phyloP scores from a whole-genome alignment of 257 asterid genomes.

The Solanum peruvianum region DNA sequence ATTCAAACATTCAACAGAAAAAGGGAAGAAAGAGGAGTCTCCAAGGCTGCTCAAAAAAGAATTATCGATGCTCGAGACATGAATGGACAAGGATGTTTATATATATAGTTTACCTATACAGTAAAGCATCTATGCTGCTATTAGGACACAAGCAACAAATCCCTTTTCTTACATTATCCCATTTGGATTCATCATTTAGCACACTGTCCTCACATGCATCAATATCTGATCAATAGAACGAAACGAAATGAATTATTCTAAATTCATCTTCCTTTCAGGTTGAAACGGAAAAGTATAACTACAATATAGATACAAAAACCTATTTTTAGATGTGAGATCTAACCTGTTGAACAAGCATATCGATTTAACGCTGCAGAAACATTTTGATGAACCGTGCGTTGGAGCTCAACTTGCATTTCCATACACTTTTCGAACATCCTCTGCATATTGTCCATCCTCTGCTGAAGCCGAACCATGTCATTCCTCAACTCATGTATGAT shows the following conservation, averaged over 20 bases:
- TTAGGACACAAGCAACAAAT: constrained; percentile 64
- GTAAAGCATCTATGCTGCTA: constrained; percentile 50
- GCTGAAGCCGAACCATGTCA: constrained; percentile 69
- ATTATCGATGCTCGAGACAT: background rate
- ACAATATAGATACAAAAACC: background rate
- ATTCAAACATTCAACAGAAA: background rate
- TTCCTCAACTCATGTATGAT: constrained; percentile 52
- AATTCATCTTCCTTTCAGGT: background rate
- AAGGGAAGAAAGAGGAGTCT: background rate
- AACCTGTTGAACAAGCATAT: constrained; percentile 38
- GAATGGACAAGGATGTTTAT: background rate
- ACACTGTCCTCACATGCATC: constrained; percentile 18
- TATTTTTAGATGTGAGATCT: background rate
- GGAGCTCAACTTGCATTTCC: constrained; percentile 81
- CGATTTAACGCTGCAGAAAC: constrained; percentile 76
- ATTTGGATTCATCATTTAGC: constrained; percentile 33
- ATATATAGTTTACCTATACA: constrained; percentile 52
- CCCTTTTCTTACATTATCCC: constrained; percentile 74
- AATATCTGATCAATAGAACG: constrained; percentile 1
- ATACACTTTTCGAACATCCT: constrained; percentile 72
- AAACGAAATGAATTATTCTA: background rate
- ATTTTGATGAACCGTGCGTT: constrained; percentile 55
- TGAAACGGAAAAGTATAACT: background rate
- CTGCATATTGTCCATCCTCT: constrained; percentile 66
- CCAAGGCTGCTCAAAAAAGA: background rate